A percentile compares a stretch with the other conserved stretches of the same genome.
Evolutionary conservation across 2,329 filamentous ascomycete species (phyloP).

Genomic region (Epicoccum sorghinum): DNA sequence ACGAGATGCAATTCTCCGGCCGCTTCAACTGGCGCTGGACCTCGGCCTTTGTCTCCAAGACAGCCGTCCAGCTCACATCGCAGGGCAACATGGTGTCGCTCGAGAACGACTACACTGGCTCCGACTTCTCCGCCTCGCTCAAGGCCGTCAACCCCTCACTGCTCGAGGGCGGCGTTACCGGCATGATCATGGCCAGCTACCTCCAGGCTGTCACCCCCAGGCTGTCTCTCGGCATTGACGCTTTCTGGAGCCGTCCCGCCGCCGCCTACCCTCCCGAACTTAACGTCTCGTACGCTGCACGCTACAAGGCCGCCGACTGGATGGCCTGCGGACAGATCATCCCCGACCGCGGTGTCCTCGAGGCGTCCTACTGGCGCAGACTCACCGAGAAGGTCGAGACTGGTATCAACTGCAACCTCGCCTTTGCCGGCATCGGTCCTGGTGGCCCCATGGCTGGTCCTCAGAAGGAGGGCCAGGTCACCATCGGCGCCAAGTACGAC

Average conservation of each 20-base stretch:
- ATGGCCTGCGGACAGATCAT: slow-evolving; percentile 89
- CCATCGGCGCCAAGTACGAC: slow-evolving; percentile 96
- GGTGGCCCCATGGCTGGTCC: slow-evolving; percentile 68
- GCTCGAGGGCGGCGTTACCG: slow-evolving; percentile 89
- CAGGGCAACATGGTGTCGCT: slow-evolving; percentile 90
- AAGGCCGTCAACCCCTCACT: slow-evolving; percentile 96
- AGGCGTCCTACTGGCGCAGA: slow-evolving; percentile 91
- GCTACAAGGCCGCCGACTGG: slow-evolving; percentile 93
- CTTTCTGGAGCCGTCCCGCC: slow-evolving; percentile 88
- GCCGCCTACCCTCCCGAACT: slow-evolving; percentile 89
- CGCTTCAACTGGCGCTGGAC: slow-evolving; percentile 95
- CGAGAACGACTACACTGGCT: slow-evolving; percentile 93
- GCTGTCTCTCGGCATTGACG: slow-evolving; percentile 87
- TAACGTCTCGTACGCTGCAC: slow-evolving; percentile 84
- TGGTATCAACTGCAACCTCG: slow-evolving; percentile 91
- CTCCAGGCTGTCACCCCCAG: slow-evolving; percentile 89
- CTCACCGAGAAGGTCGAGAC: slow-evolving; percentile 95
- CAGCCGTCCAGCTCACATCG: slow-evolving; percentile 82
- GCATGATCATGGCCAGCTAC: slow-evolving; percentile 95
- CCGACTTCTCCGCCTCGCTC: slow-evolving; percentile 89
- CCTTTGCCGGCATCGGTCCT: slow-evolving; percentile 69
- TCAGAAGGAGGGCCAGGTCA: slow-evolving; percentile 86
- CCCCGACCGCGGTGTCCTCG: slow-evolving; percentile 79
- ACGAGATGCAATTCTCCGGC: slow-evolving; percentile 83
- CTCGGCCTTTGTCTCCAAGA: slow-evolving; percentile 80